A percentile compares a stretch with the other conserved stretches of the same genome.
Evolutionary conservation across 768 basidiomycete genomes (phyloP).

Genomic region (Calocybe gangraenosa): DNA sequence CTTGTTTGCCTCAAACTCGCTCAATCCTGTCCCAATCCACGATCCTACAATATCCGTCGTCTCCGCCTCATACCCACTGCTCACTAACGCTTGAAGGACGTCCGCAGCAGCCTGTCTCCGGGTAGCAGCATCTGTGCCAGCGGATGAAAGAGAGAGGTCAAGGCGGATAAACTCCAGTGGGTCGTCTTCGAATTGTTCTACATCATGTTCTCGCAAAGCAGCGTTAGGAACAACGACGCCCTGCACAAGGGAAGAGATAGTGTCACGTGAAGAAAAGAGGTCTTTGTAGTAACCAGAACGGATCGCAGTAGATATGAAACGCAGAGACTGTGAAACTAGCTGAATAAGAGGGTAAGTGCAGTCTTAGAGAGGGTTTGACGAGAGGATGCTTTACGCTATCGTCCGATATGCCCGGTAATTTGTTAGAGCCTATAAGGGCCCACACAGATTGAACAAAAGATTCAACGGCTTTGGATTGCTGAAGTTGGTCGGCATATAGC

Average conservation of each 20-base stretch:
- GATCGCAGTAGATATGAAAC: slow-evolving; percentile 90
- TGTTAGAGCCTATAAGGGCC: slow-evolving; percentile 74
- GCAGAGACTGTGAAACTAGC: slow-evolving; percentile 88
- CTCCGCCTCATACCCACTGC: slow-evolving; percentile 74
- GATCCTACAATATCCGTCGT: slow-evolving; percentile 83
- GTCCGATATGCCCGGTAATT: slow-evolving; percentile 64
- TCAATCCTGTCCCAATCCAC: slow-evolving; percentile 79
- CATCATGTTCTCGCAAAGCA: slow-evolving; percentile 78
- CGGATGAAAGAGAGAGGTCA: slow-evolving; percentile 67
- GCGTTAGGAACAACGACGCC: slow-evolving; percentile 96
- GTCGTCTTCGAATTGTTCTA: slow-evolving; percentile 96
- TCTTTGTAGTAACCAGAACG: slow-evolving; percentile 79
- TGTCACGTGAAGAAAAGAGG: slow-evolving; percentile 79
- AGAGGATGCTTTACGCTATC: slow-evolving; percentile 54
- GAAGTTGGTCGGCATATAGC: slow-evolving; percentile 75
- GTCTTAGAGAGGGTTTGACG: not conserved
- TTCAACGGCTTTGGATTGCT: slow-evolving; percentile 57
- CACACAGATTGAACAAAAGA: slow-evolving; percentile 87
- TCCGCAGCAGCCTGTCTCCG: slow-evolving; percentile 92
- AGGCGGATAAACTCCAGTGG: slow-evolving; percentile 92
- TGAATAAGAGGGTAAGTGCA: slow-evolving; percentile 19
- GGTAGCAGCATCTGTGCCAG: slow-evolving; percentile 71
- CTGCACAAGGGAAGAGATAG: slow-evolving; percentile 78
- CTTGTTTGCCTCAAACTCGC: slow-evolving; percentile 60
- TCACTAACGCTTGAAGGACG: slow-evolving; percentile 87